Conservation (phyloP, 1,139 yeast genomes). For the Taphrina pruni region DNA sequence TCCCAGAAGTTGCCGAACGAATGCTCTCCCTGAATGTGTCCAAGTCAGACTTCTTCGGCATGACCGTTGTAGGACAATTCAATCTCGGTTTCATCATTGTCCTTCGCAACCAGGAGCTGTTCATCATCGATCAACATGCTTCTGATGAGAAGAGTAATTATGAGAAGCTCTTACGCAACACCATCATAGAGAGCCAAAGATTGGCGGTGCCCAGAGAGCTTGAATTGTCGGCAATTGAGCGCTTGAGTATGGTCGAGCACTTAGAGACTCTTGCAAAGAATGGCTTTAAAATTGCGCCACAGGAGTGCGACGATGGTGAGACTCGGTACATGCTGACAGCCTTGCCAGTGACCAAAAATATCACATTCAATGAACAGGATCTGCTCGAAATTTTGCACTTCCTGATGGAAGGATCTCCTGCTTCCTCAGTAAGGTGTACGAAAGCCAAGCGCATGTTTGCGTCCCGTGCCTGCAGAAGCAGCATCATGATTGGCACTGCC, state of each 20-base stretch:
- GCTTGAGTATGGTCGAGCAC: slow-evolving; percentile 69
- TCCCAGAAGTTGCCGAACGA: slow-evolving; percentile 60
- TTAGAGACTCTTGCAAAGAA: slow-evolving; percentile 64
- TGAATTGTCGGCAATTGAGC: slow-evolving; percentile 78
- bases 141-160: slow-evolving; percentile 93
- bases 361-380: slow-evolving; percentile 61
- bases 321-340: slow-evolving; percentile 62
- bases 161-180: slow-evolving; percentile 66
- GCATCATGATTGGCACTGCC: slow-evolving; percentile 90
- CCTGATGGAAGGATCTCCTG: slow-evolving; percentile 58
- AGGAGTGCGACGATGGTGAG: slow-evolving; percentile 52
- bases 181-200: slow-evolving; percentile 69
- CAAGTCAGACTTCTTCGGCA: slow-evolving; percentile 67
- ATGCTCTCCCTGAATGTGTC: slow-evolving; percentile 62
- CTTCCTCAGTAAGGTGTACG: slow-evolving; percentile 63
- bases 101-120: slow-evolving; percentile 60
- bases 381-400: slow-evolving; percentile 58
- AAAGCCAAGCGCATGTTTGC: slow-evolving; percentile 86
- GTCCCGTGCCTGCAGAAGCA: slow-evolving; percentile 90
- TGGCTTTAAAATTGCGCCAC: slow-evolving; percentile 70
- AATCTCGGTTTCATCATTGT: slow-evolving; percentile 88
- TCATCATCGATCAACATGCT: slow-evolving; percentile 95
- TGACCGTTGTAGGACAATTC: slow-evolving; percentile 89
- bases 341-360: slow-evolving; percentile 74
- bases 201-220: slow-evolving; percentile 69